phyloP scores from a whole-genome alignment of 2,329 filamentous ascomycete genomes.

The Neofusicoccum umdonicola region DNA sequence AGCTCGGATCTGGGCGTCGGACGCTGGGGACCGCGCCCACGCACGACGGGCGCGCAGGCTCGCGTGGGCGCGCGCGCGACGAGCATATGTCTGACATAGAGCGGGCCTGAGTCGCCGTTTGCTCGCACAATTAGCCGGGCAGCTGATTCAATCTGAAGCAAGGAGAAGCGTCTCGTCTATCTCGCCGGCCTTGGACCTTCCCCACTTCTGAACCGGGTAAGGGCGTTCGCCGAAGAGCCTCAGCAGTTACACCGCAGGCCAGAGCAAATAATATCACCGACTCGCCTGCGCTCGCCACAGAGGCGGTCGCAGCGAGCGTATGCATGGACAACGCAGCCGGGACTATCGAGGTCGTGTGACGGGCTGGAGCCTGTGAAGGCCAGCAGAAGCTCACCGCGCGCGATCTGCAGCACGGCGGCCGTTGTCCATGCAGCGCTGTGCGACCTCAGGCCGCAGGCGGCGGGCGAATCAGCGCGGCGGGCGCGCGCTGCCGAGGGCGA shows the following conservation, averaged over 20 bases:
- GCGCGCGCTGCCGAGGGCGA: background rate
- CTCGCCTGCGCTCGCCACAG: constrained; percentile 7
- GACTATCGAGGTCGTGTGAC: constrained; percentile 15
- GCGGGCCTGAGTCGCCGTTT: background rate
- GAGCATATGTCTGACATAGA: background rate
- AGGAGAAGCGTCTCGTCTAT: constrained; percentile 18
- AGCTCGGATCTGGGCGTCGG: background rate
- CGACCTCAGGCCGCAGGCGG: constrained; percentile 7
- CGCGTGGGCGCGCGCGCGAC: background rate
- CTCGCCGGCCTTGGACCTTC: constrained; percentile 6
- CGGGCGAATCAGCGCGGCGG: background rate
- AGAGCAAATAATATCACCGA: constrained; percentile 5
- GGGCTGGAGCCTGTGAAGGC: constrained; percentile 1
- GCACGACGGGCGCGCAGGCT: background rate
- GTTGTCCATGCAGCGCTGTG: constrained; percentile 17
- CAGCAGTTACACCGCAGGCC: constrained; percentile 17
- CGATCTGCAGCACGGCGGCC: constrained; percentile 16
- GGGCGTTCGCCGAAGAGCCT: constrained; percentile 16
- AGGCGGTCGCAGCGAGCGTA: constrained; percentile 16
- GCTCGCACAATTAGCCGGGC: constrained; percentile 1
- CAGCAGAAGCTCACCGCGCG: constrained; percentile 16
- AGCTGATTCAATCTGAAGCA: constrained; percentile 4
- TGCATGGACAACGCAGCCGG: constrained; percentile 18
- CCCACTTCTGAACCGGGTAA: constrained; percentile 18
- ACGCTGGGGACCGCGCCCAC: background rate